Evolutionary conservation across 768 basidiomycete species (phyloP).

Genomic region (Hortiboletus flavorubellus): DNA sequence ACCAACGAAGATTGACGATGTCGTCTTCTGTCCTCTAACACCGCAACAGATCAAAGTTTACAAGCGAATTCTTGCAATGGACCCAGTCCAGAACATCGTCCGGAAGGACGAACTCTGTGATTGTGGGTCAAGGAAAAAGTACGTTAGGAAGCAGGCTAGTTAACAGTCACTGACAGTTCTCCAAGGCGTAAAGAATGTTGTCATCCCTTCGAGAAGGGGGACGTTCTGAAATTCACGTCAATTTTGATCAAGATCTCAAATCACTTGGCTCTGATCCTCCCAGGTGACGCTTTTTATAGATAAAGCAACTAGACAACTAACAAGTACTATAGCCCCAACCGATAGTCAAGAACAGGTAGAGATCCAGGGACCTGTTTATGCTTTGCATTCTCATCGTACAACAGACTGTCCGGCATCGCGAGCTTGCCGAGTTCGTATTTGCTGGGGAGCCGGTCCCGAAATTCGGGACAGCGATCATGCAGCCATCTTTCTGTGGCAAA

Average conservation of each 20-base stretch:
- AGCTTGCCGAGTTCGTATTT: constrained; percentile 61
- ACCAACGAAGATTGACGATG: constrained; percentile 83
- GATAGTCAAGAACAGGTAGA: constrained; percentile 68
- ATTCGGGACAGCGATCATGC: constrained; percentile 59
- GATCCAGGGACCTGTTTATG: not conserved
- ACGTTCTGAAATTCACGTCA: constrained; percentile 73
- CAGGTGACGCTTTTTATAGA: constrained; percentile 43
- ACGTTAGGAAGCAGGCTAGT: not conserved
- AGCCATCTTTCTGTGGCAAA: constrained; percentile 75
- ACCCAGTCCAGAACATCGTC: constrained; percentile 68
- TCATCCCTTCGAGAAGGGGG: constrained; percentile 41
- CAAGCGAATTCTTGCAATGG: constrained; percentile 60
- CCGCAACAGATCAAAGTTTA: constrained; percentile 68
- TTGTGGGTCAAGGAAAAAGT: constrained; percentile 62
- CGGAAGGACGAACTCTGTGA: constrained; percentile 67
- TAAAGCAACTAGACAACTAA: not conserved
- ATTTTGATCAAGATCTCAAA: constrained; percentile 87
- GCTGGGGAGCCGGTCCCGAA: constrained; percentile 53
- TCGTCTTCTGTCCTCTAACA: constrained; percentile 92
- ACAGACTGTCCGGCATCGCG: constrained; percentile 54
- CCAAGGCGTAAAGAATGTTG: constrained; percentile 61
- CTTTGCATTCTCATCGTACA: not conserved
- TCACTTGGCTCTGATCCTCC: constrained; percentile 83
- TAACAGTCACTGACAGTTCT: constrained; percentile 10
- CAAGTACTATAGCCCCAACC: constrained; percentile 47